A percentile compares a stretch with the other conserved stretches of the same genome.
These are phyloP conservation scores for Ogataea degrootiae DNA, from an alignment of 805 yeast species.

Conservation along the genomic window DNA sequence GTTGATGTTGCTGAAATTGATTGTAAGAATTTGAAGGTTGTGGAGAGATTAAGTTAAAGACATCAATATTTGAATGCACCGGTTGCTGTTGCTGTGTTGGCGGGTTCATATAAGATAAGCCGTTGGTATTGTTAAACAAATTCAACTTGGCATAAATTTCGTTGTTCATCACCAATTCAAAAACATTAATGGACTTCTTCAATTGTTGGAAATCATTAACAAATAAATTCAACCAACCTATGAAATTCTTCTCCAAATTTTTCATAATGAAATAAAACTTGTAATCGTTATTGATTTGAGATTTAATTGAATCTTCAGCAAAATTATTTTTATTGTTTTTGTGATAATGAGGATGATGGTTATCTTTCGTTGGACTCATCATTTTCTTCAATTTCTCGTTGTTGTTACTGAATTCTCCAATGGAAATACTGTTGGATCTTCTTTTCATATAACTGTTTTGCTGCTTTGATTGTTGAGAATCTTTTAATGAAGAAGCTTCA, in stretches of 20 bases:
- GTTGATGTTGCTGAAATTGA: conserved; percentile 1
- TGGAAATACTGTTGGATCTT: conserved; percentile 22
- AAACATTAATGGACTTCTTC: conserved; percentile 9
- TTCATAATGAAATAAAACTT: conserved; percentile 21
- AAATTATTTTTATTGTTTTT: conserved; percentile 4
- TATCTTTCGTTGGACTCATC: conserved; percentile 7
- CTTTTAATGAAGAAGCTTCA: conserved; percentile 1
- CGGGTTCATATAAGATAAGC: conserved; percentile 1
- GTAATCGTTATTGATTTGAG: conserved; percentile 20
- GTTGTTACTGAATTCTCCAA: conserved; percentile 26
- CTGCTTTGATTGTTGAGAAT: conserved; percentile 2
- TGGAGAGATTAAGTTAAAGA: conserved; percentile 16
- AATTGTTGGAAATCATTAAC: conserved; percentile 9
- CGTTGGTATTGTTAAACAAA: conserved; percentile 2
- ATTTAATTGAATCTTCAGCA: conserved; percentile 15
- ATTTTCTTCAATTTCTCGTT: conserved; percentile 21
- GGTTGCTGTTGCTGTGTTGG: neutral
- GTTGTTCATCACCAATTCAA: conserved; percentile 12
- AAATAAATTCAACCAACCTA: conserved; percentile 24
- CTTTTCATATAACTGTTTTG: neutral
- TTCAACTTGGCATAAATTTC: conserved; percentile 18
- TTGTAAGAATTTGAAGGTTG: neutral
- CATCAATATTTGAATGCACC: conserved; percentile 11
- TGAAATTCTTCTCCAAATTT: conserved; percentile 23
- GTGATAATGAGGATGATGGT: neutral